Evolutionary conservation across 1,284 basidiomycete species (phyloP).

Genomic region (Mycena citricolor): DNA sequence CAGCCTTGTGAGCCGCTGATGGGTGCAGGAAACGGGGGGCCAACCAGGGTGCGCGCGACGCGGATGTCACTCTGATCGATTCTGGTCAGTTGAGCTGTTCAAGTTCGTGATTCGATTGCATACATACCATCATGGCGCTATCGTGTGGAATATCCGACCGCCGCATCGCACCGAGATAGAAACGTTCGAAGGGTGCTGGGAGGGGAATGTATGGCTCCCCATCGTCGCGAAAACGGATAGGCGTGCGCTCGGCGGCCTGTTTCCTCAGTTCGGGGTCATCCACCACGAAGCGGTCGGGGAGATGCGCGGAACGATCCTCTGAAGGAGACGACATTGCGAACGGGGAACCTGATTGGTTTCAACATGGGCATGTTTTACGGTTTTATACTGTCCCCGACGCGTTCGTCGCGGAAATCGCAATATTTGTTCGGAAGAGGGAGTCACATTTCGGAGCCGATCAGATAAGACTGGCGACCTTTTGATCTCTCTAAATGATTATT

Average conservation of each 20-base stretch:
- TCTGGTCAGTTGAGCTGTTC: background rate
- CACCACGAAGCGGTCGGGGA: constrained; percentile 15
- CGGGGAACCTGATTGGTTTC: no score
- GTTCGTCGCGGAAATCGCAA: no score
- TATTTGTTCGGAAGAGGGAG: no score
- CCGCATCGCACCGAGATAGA: constrained; percentile 15
- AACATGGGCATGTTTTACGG: no score
- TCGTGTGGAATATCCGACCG: constrained; percentile 16
- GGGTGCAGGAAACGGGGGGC: constrained; percentile 19
- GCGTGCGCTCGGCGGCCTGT: constrained; percentile 6
- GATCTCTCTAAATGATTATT: no score
- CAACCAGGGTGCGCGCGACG: constrained; percentile 18
- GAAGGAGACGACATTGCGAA: no score
- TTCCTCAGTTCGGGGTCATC: constrained; percentile 12
- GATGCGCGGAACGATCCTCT: constrained; percentile 7
- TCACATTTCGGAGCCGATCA: no score
- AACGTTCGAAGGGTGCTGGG: constrained; percentile 18
- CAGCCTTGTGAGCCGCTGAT: constrained; percentile 3
- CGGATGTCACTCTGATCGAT: constrained; percentile 21
- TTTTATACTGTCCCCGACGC: no score
- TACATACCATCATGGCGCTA: constrained; percentile 18
- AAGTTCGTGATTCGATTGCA: no score
- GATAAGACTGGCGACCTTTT: no score
- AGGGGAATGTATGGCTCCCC: constrained; percentile 20
- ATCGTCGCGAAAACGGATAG: constrained; percentile 14